These are phyloP conservation scores for Thyridium curvatum DNA, from an alignment of 2,329 filamentous ascomycete genomes.

Conservation along the genomic window DNA sequence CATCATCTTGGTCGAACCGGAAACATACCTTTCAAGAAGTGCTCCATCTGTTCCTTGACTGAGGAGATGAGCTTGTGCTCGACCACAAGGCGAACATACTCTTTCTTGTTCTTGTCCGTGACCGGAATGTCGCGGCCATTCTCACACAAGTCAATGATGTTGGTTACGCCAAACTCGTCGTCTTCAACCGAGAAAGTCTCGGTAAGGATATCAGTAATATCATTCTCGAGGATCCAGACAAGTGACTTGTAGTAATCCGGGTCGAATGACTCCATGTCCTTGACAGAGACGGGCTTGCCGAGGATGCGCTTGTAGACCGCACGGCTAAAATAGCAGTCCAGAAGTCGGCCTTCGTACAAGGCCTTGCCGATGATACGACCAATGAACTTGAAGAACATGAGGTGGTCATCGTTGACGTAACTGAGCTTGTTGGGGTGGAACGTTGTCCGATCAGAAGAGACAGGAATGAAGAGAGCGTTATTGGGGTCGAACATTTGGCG, in stretches of 20 bases:
- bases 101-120: slow-evolving; percentile 97
- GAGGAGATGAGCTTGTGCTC: slow-evolving; percentile 90
- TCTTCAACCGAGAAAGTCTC: slow-evolving; percentile 94
- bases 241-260: slow-evolving; percentile 98
- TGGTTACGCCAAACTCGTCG: slow-evolving; percentile 86
- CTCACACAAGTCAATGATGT: slow-evolving; percentile 78
- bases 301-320: slow-evolving; percentile 98
- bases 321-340: slow-evolving; percentile 98
- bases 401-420: slow-evolving; percentile 88
- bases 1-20: not conserved
- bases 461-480: slow-evolving; percentile 92
- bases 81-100: slow-evolving; percentile 90
- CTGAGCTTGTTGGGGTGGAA: slow-evolving; percentile 98
- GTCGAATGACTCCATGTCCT: slow-evolving; percentile 98
- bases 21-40: slow-evolving; percentile 73
- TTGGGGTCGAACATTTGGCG: slow-evolving; percentile 99
- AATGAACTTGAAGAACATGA: slow-evolving; percentile 99
- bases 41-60: slow-evolving; percentile 88
- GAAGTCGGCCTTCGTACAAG: slow-evolving; percentile 87
- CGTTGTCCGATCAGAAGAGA: slow-evolving; percentile 93
- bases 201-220: slow-evolving; percentile 95
- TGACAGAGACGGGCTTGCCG: slow-evolving; percentile 90
- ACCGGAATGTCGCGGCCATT: slow-evolving; percentile 89
- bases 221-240: slow-evolving; percentile 97
- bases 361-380: slow-evolving; percentile 97